These are phyloP conservation scores for Trypanosoma lewisi DNA, from an alignment of 208 protist species.

Conservation along the genomic window DNA sequence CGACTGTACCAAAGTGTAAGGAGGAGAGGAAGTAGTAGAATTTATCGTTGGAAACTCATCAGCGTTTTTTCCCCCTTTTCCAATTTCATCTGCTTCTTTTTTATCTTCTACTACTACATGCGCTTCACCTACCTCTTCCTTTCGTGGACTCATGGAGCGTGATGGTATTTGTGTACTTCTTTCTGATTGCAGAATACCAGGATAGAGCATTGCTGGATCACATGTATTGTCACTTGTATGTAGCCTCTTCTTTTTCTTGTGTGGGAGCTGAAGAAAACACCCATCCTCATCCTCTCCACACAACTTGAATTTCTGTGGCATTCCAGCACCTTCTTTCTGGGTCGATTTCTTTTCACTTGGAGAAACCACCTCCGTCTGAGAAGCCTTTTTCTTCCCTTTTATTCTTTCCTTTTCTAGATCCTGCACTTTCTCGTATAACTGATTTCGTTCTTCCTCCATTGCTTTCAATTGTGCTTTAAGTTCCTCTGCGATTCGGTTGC, in stretches of 20 bases:
- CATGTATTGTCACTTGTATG: neutral
- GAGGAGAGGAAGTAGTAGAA: too few relatives aligned
- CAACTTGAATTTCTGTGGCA: neutral
- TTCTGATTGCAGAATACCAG: neutral
- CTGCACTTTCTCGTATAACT: neutral
- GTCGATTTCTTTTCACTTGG: neutral
- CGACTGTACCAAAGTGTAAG: neutral
- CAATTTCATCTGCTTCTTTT: neutral
- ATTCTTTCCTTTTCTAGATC: slow-evolving; percentile 3
- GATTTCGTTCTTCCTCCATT: neutral
- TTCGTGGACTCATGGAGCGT: neutral
- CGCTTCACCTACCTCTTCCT: too few relatives aligned
- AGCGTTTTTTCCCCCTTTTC: neutral
- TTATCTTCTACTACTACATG: too few relatives aligned
- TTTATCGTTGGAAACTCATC: too few relatives aligned
- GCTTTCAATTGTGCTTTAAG: neutral
- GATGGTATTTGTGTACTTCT: slow-evolving; percentile 7
- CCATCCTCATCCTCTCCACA: neutral
- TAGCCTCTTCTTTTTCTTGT: neutral
- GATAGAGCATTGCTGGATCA: neutral
- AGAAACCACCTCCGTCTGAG: neutral
- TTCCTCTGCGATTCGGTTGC: neutral
- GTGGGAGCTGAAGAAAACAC: neutral
- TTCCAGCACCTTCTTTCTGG: neutral
- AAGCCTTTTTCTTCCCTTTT: neutral